These are phyloP conservation scores for Debaryomyces udenii DNA, from an alignment of 1,139 yeast genomes.

Conservation along the genomic window DNA sequence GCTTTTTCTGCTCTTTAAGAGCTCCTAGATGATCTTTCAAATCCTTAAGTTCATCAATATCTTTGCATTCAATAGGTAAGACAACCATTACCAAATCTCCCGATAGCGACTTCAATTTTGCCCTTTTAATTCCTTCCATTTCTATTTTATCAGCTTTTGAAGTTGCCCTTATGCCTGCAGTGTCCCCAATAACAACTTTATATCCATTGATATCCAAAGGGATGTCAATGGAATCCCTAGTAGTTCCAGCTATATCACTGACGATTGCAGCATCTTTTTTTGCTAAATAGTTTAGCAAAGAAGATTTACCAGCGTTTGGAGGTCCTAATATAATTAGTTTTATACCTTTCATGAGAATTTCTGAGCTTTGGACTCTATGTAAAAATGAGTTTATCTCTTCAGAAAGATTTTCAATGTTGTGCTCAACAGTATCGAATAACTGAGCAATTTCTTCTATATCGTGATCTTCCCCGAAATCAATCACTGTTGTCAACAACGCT, in stretches of 20 bases:
- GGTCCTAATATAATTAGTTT: slow-evolving; percentile 80
- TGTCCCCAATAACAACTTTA: slow-evolving; percentile 84
- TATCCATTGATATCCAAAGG: slow-evolving; percentile 82
- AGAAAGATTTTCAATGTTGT: slow-evolving; percentile 43
- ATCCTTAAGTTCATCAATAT: slow-evolving; percentile 20
- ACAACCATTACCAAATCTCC: slow-evolving; percentile 66
- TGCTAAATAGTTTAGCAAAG: slow-evolving; percentile 72
- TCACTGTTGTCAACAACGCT: slow-evolving; percentile 81
- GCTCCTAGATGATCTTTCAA: slow-evolving; percentile 38
- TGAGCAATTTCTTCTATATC: slow-evolving; percentile 66
- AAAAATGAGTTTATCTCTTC: slow-evolving; percentile 53
- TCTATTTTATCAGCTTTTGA: slow-evolving; percentile 64
- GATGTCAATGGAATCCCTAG: slow-evolving; percentile 84
- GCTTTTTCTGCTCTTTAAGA: slow-evolving; percentile 28
- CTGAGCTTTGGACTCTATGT: slow-evolving; percentile 57
- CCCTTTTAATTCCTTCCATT: slow-evolving; percentile 78
- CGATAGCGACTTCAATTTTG: slow-evolving; percentile 57
- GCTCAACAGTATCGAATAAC: slow-evolving; percentile 53
- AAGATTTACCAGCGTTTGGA: slow-evolving; percentile 96
- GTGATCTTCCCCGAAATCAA: slow-evolving; percentile 96
- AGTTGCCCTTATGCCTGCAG: slow-evolving; percentile 82
- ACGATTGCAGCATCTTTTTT: slow-evolving; percentile 89
- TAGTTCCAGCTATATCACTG: slow-evolving; percentile 90
- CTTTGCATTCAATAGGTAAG: slow-evolving; percentile 33
- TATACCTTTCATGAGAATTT: slow-evolving; percentile 72